These are phyloP conservation scores for Boeremia lycopersici DNA, from an alignment of 2,329 filamentous ascomycete species.

Conservation along the genomic window DNA sequence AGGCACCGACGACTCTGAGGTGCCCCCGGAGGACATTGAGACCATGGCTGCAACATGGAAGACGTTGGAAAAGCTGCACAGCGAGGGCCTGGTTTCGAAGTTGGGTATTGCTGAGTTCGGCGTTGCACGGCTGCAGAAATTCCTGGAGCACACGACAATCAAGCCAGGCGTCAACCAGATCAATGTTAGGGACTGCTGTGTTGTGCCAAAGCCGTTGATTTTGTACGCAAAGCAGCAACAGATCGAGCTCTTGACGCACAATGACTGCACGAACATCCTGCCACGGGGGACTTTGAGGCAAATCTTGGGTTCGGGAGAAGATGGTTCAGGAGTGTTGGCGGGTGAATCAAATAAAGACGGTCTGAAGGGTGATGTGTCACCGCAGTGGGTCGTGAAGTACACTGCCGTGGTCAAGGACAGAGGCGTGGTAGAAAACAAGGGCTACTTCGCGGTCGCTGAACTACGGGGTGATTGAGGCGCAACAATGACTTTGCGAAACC, in stretches of 20 bases:
- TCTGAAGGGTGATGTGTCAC: constrained; percentile 77
- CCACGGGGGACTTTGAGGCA: constrained; percentile 84
- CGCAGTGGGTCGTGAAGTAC: constrained; percentile 97
- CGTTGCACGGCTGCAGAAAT: constrained; percentile 77
- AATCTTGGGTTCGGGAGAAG: constrained; percentile 73
- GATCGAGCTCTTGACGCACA: constrained; percentile 90
- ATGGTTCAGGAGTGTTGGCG: constrained; percentile 77
- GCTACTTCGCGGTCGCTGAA: constrained; percentile 89
- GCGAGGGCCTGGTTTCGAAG: constrained; percentile 71
- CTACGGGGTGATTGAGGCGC: constrained; percentile 47
- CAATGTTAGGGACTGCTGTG: constrained; percentile 94
- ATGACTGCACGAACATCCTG: constrained; percentile 90
- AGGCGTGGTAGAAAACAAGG: constrained; percentile 97
- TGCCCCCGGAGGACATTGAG: constrained; percentile 61
- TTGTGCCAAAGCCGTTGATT: constrained; percentile 86
- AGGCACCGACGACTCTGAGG: constrained; percentile 35
- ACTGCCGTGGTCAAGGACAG: constrained; percentile 92
- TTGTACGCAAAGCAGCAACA: constrained; percentile 80
- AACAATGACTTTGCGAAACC: no score
- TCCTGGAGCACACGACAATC: constrained; percentile 73
- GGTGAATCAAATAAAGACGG: constrained; percentile 61
- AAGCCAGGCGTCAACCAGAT: constrained; percentile 90
- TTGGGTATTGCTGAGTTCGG: constrained; percentile 93
- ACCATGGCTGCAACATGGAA: constrained; percentile 70
- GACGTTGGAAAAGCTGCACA: constrained; percentile 74